These are phyloP conservation scores for Moesziomyces aphidis DNA, from an alignment of 1,284 basidiomycete species.

Conservation along the genomic window DNA sequence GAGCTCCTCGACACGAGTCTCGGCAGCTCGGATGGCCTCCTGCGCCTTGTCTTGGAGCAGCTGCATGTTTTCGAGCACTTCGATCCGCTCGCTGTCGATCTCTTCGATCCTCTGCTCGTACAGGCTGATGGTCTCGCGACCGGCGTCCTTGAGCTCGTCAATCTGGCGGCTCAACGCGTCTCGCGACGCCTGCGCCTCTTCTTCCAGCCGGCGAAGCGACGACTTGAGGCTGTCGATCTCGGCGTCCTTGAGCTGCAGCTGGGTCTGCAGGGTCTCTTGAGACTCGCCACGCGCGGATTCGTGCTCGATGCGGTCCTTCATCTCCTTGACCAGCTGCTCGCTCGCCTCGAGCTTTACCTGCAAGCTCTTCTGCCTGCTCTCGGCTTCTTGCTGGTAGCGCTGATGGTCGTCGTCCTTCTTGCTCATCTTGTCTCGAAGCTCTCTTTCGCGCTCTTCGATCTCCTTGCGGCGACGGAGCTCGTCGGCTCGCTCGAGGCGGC, in stretches of 20 bases:
- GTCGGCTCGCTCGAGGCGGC: conserved; percentile 53
- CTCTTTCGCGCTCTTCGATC: conserved; percentile 49
- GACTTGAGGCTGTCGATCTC: conserved; percentile 56
- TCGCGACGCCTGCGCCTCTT: conserved; percentile 54
- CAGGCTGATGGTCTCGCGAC: conserved; percentile 74
- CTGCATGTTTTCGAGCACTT: conserved; percentile 55
- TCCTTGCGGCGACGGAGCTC: conserved; percentile 57
- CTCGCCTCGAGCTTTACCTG: conserved; percentile 50
- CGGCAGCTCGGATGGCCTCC: conserved; percentile 79
- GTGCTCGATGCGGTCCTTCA: conserved; percentile 36
- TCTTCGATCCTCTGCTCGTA: conserved; percentile 46
- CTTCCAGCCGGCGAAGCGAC: conserved; percentile 56
- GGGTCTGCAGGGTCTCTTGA: conserved; percentile 42
- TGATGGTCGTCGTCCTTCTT: conserved; percentile 71
- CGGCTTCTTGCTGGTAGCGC: conserved; percentile 69
- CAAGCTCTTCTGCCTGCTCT: conserved; percentile 35
- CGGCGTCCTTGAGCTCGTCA: conserved; percentile 82
- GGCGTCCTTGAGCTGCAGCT: conserved; percentile 54
- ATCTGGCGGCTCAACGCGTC: conserved; percentile 72
- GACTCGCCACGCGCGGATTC: conserved; percentile 37
- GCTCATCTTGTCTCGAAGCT: conserved; percentile 49
- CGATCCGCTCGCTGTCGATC: conserved; percentile 64
- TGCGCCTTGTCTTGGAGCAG: conserved; percentile 76
- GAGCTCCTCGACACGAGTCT: conserved; percentile 78
- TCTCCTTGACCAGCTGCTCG: conserved; percentile 43